Percentiles rank a stretch among this genome's conserved stretches.
Conservation (phyloP, 768 basidiomycete genomes). For the Hemileccinum rubropunctum region DNA sequence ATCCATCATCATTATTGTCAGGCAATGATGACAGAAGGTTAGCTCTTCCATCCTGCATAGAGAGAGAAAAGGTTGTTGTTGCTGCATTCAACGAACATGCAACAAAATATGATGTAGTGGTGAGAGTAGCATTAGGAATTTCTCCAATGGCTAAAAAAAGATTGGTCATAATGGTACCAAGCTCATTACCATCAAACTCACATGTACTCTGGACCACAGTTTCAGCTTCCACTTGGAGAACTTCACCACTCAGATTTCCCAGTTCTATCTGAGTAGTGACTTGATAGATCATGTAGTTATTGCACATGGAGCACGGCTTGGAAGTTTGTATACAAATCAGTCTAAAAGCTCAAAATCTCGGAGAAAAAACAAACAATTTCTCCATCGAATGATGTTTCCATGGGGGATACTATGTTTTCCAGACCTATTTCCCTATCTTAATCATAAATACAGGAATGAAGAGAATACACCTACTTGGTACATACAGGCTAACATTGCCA, state of each 20-base stretch:
- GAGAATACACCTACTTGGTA: neutral
- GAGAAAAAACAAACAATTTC: too few relatives aligned
- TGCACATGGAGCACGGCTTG: neutral
- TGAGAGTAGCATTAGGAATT: neutral
- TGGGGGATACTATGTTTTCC: too few relatives aligned
- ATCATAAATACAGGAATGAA: too few relatives aligned
- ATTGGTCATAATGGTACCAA: too few relatives aligned
- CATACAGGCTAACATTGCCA: neutral
- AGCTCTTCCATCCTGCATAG: neutral
- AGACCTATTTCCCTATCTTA: too few relatives aligned
- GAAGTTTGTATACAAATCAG: too few relatives aligned
- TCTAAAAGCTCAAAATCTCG: too few relatives aligned
- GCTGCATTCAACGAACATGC: neutral
- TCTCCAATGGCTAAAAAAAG: neutral
- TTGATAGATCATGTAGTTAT: neutral
- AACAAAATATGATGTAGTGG: conserved; percentile 1
- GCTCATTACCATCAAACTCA: neutral
- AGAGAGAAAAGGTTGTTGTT: neutral
- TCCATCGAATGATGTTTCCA: too few relatives aligned
- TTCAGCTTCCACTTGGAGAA: neutral
- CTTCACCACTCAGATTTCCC: neutral
- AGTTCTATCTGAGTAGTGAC: neutral
- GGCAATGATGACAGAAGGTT: neutral
- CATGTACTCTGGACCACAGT: neutral
- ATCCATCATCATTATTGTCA: neutral